Evolutionary conservation across 2,329 filamentous ascomycete species (phyloP).

Genomic region (Endoconidiophora laricicola): DNA sequence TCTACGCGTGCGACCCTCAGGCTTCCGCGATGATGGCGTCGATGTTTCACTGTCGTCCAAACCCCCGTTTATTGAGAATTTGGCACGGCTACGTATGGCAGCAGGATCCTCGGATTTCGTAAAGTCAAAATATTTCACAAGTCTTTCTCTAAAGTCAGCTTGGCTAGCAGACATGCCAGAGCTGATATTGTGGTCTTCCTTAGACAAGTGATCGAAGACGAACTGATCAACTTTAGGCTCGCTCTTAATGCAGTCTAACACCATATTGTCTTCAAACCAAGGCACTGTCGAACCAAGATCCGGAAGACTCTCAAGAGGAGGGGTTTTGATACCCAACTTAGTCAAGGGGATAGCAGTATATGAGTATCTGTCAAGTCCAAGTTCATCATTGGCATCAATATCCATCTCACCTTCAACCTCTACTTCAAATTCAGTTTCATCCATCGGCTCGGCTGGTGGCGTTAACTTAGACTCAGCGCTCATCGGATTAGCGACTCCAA

Average conservation of each 20-base stretch:
- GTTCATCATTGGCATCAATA: constrained; percentile 34
- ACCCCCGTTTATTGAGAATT: constrained; percentile 27
- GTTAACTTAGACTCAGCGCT: constrained; percentile 13
- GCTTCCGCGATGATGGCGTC: constrained; percentile 31
- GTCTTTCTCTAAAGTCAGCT: constrained; percentile 1
- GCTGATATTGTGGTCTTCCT: background rate
- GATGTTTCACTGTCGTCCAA: constrained; percentile 17
- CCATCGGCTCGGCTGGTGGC: constrained; percentile 14
- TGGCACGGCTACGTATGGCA: constrained; percentile 38
- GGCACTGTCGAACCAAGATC: constrained; percentile 21
- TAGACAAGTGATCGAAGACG: constrained; percentile 23
- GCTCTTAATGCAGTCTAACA: constrained; percentile 26
- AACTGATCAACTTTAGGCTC: constrained; percentile 27
- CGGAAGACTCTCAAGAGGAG: constrained; percentile 37
- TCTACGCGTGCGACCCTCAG: constrained; percentile 32
- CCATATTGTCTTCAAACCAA: constrained; percentile 7
- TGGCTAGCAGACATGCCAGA: background rate
- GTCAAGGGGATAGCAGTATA: constrained; percentile 18
- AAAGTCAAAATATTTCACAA: constrained; percentile 34
- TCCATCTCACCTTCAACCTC: constrained; percentile 35
- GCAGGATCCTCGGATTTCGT: constrained; percentile 38
- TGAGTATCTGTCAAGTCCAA: constrained; percentile 9
- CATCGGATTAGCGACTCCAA: background rate
- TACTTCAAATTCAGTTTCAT: constrained; percentile 21
- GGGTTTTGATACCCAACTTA: constrained; percentile 32